Evolutionary conservation across 805 yeast species (phyloP).

Genomic region (Candida boleticola): DNA sequence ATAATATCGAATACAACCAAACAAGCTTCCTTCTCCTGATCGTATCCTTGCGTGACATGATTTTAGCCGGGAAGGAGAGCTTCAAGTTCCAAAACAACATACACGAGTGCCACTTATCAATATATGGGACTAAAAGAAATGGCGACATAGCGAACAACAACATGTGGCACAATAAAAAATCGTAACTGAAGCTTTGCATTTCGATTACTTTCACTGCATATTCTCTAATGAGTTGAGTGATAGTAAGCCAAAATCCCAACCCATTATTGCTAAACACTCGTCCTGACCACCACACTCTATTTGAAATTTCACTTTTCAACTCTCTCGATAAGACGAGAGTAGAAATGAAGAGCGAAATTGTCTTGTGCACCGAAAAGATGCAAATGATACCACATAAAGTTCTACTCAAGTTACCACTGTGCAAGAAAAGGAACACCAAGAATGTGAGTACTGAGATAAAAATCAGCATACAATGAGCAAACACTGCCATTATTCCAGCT

Average conservation of each 20-base stretch:
- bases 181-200: slow-evolving; percentile 45
- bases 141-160: slow-evolving; percentile 41
- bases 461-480: slow-evolving; percentile 37
- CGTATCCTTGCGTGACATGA: slow-evolving; percentile 32
- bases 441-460: slow-evolving; percentile 31
- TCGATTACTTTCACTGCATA: slow-evolving; percentile 45
- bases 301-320: slow-evolving; percentile 36
- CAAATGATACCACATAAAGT: slow-evolving; percentile 39
- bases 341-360: slow-evolving; percentile 30
- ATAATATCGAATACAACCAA: slow-evolving; percentile 46
- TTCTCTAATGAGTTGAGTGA: slow-evolving; percentile 49
- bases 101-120: slow-evolving; percentile 48
- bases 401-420: slow-evolving; percentile 41
- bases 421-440: slow-evolving; percentile 37
- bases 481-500: slow-evolving; percentile 37
- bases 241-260: slow-evolving; percentile 28
- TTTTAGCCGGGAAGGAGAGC: not conserved
- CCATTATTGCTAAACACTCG: slow-evolving; percentile 39
- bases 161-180: slow-evolving; percentile 44
- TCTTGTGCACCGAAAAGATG: slow-evolving; percentile 34
- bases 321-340: slow-evolving; percentile 40
- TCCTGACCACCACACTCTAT: slow-evolving; percentile 56
- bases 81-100: slow-evolving; percentile 44
- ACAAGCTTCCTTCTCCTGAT: slow-evolving; percentile 27
- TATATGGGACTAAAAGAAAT: slow-evolving; percentile 41